These are phyloP conservation scores for Diplocarpon rosae DNA, from an alignment of 2,329 filamentous ascomycete genomes.

Conservation along the genomic window DNA sequence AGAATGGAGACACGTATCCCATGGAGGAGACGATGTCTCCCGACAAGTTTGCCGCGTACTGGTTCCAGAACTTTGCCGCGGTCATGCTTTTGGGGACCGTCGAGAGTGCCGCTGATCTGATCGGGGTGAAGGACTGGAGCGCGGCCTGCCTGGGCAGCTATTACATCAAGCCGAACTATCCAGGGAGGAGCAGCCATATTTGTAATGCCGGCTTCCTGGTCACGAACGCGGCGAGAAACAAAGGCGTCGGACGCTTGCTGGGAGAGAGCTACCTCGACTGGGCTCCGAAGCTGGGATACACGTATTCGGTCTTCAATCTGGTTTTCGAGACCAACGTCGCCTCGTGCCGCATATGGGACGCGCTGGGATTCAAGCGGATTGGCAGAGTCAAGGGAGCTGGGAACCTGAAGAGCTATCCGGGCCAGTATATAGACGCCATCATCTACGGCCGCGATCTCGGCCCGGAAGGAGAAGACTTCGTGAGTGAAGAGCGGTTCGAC, in stretches of 20 bases:
- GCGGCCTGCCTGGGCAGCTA: conserved; percentile 59
- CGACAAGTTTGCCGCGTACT: conserved; percentile 54
- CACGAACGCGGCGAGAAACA: conserved; percentile 42
- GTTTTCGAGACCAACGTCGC: conserved; percentile 67
- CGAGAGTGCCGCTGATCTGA: conserved; percentile 38
- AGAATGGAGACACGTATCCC: conserved; percentile 62
- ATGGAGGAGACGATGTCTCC: conserved; percentile 53
- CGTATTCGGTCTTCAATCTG: conserved; percentile 64
- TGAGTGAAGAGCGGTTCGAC: conserved; percentile 94
- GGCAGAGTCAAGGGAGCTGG: conserved; percentile 50
- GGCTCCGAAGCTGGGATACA: conserved; percentile 51
- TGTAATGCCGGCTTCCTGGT: conserved; percentile 55
- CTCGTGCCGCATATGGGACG: conserved; percentile 63
- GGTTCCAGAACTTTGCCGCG: conserved; percentile 64
- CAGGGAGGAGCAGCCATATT: conserved; percentile 61
- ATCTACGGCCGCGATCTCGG: conserved; percentile 48
- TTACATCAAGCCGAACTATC: conserved; percentile 66
- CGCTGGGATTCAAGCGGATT: conserved; percentile 62
- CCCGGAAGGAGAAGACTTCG: conserved; percentile 64
- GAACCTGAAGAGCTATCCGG: conserved; percentile 39
- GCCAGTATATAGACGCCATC: conserved; percentile 44
- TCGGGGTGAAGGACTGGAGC: conserved; percentile 47
- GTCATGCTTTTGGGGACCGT: conserved; percentile 60
- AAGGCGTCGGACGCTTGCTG: conserved; percentile 44
- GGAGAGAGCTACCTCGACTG: conserved; percentile 47